These are phyloP conservation scores for Acanthamoeba culbertsoni DNA, from an alignment of 208 protist species.

Conservation along the genomic window DNA sequence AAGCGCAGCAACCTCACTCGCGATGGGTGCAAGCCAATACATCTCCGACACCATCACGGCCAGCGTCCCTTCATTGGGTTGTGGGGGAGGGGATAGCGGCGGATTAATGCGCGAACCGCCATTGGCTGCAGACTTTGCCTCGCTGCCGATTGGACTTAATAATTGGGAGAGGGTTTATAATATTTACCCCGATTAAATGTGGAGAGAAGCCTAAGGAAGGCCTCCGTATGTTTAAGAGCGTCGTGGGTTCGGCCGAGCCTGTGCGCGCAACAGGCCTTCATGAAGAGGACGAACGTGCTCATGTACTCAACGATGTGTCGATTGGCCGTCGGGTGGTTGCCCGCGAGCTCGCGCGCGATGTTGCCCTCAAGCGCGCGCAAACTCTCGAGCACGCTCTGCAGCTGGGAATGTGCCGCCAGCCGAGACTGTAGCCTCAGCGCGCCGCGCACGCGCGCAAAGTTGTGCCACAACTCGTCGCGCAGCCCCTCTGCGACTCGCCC, in stretches of 20 bases:
- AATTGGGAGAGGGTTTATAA: no score
- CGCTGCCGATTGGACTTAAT: no score
- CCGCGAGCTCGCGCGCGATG: neutral
- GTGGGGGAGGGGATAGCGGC: no score
- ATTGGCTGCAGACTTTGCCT: no score
- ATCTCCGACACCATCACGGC: neutral
- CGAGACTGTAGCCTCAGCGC: neutral
- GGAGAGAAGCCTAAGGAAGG: neutral
- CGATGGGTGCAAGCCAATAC: neutral
- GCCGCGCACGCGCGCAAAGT: neutral
- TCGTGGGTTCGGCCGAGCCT: neutral
- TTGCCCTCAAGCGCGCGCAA: neutral
- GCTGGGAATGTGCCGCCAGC: neutral
- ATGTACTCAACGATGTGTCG: neutral
- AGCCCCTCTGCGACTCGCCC: neutral
- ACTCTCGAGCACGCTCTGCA: neutral
- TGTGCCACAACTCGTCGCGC: neutral
- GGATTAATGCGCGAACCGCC: no score
- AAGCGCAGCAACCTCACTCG: neutral
- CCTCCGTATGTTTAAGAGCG: neutral
- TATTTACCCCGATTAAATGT: neutral
- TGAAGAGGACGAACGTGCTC: slow-evolving; percentile 2
- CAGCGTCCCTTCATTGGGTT: neutral
- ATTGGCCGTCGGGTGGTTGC: neutral
- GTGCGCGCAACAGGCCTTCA: neutral